A percentile compares a stretch with the other conserved stretches of the same genome.
Evolutionary conservation across 305 asterid species (phyloP).

Genomic region (Plantago coronopus): DNA sequence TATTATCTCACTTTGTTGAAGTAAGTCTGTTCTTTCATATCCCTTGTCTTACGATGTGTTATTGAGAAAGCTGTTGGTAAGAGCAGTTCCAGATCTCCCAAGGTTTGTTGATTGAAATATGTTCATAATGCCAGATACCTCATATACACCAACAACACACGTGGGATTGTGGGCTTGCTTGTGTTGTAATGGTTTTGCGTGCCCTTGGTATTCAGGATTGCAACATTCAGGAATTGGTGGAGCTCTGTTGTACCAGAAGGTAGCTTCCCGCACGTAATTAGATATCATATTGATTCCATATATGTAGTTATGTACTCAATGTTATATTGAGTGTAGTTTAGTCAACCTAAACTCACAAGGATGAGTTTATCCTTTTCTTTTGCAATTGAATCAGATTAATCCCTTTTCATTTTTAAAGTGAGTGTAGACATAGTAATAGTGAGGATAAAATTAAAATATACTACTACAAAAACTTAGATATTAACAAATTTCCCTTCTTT

Average conservation of each 20-base stretch:
- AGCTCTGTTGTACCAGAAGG: constrained; percentile 79
- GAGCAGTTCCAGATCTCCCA: constrained; percentile 7
- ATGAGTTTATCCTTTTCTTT: no score
- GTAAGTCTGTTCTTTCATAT: constrained; percentile 36
- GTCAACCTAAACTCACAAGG: no score
- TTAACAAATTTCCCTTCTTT: no score
- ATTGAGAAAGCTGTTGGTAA: constrained; percentile 10
- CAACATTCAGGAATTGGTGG: constrained; percentile 54
- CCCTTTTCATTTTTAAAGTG: no score
- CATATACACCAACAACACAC: constrained; percentile 71
- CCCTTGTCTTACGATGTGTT: constrained; percentile 19
- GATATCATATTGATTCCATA: no score
- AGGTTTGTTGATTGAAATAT: constrained; percentile 19
- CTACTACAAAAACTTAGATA: no score
- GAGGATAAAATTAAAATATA: no score
- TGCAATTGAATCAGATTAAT: no score
- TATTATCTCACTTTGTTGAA: constrained; percentile 42
- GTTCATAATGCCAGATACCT: constrained; percentile 55
- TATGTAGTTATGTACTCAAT: no score
- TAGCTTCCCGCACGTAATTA: no score
- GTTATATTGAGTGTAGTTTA: no score
- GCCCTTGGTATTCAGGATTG: constrained; percentile 49
- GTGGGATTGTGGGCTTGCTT: constrained; percentile 99
- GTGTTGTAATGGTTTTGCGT: constrained; percentile 82
- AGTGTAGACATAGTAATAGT: no score